A percentile compares a stretch with the other conserved stretches of the same genome.
Evolutionary conservation across 257 asterid species (phyloP).

Genomic region (Vinca minor): DNA sequence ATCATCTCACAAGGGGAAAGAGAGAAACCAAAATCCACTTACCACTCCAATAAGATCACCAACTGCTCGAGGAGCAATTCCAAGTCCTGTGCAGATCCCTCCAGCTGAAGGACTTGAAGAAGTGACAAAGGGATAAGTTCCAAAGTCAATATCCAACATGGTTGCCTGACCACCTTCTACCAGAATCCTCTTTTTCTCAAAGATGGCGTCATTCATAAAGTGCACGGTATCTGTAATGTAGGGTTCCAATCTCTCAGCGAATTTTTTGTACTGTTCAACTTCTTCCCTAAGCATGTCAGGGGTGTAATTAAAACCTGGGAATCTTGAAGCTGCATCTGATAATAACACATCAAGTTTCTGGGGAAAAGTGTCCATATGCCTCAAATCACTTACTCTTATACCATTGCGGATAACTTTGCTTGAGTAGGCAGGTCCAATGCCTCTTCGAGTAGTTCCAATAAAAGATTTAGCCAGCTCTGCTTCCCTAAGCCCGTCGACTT

Average conservation of each 20-base stretch:
- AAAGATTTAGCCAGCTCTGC: conserved; percentile 84
- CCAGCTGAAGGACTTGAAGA: conserved; percentile 98
- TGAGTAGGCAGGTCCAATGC: conserved; percentile 93
- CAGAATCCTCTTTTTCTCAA: conserved; percentile 56
- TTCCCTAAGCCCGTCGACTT: conserved; percentile 79
- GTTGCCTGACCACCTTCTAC: conserved; percentile 99
- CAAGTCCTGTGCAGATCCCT: conserved; percentile 98
- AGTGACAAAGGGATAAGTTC: conserved; percentile 93
- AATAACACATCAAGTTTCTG: conserved; percentile 80
- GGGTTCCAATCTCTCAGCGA: conserved; percentile 90
- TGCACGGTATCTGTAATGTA: conserved; percentile 76
- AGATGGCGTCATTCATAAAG: conserved; percentile 67
- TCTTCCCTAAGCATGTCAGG: conserved; percentile 84
- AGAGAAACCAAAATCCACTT: conserved; percentile 25
- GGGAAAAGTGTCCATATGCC: conserved; percentile 93
- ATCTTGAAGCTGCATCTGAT: conserved; percentile 85
- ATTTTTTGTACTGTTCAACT: conserved; percentile 67
- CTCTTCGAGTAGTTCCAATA: conserved; percentile 94
- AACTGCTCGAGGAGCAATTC: conserved; percentile 82
- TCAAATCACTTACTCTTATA: conserved; percentile 78
- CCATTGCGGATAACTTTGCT: conserved; percentile 95
- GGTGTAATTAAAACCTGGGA: conserved; percentile 55
- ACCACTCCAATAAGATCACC: conserved; percentile 99
- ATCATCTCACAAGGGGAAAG: neutral
- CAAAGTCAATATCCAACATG: conserved; percentile 90